Evolutionary conservation across 2,329 filamentous ascomycete species (phyloP), one percentile per base, ranked within the genome.

Genomic region (Epichloe sibirici): DNA sequence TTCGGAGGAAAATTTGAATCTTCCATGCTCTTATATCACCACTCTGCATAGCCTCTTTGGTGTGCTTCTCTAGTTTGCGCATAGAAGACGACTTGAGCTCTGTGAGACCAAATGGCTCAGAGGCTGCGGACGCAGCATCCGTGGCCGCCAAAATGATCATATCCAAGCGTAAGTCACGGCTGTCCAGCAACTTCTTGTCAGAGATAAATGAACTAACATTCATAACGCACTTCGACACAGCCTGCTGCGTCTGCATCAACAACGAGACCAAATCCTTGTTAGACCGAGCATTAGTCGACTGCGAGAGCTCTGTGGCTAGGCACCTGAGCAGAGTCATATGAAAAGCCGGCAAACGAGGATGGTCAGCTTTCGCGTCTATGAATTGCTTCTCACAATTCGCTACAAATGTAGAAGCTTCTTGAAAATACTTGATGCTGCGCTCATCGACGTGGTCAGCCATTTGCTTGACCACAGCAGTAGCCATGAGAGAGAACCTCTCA

Each of bases 1-100:
- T 69, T 5, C 65, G 65, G 8, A 77, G 57, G 51, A 78, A 73
- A 3, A 65, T 69, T 51, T 71, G 68, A 31, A 75, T 57, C 56
- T 70, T 71, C 74, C 75, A 78, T 5, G 71, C 74, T 34, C 64
- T 61, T 13, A 71, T 35, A 31, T 70, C 64, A 1, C 69, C 70
- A 4, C 59, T 55, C 5, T 59, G 45, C 59, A 73, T 68, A 1
- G 65, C 63, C 23, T 64, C 52, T 34, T 58, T 59, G 48, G 65
- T 69, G 46, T 62, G 57, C 53, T 66, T 65, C 48, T 70, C 69
- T 5, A 73, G 60, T 48, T 66, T 68, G 28, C 63, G 62, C 12
- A 65, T 51, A 9, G 66, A 58, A 3, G 65, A 63, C 15, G 66
- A 53, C 51, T 68, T 67, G 39, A 65, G 45, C 38, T 59, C 59